Evolutionary conservation across 2,329 filamentous ascomycete species (phyloP).

Genomic region (Xylaria sp.): DNA sequence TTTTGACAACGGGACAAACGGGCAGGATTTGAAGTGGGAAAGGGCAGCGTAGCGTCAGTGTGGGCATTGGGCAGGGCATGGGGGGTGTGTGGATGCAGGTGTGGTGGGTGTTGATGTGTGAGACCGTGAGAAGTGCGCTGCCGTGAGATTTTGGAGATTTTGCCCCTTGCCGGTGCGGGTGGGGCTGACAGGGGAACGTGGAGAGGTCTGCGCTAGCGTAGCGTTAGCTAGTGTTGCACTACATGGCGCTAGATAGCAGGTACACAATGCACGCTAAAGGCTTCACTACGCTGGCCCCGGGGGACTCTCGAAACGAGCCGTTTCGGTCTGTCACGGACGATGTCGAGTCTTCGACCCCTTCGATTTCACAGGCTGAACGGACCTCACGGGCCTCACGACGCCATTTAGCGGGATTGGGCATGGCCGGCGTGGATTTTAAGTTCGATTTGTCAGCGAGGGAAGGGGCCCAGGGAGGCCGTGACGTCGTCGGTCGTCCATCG

Average conservation of each 20-base stretch:
- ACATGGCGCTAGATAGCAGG: background rate
- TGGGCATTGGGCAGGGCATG: no score
- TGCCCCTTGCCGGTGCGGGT: background rate
- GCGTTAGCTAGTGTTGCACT: background rate
- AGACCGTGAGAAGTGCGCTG: no score
- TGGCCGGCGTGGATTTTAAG: background rate
- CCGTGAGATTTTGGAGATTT: background rate
- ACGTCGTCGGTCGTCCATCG: background rate
- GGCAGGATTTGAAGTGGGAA: background rate
- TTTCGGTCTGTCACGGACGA: no score
- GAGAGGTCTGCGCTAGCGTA: background rate
- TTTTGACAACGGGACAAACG: background rate
- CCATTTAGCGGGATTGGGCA: background rate
- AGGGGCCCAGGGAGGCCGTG: background rate
- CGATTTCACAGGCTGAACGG: background rate
- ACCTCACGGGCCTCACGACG: no score
- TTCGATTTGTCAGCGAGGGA: background rate
- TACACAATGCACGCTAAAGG: background rate
- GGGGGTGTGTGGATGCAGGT: no score
- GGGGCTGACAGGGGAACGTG: background rate
- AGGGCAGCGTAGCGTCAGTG: no score
- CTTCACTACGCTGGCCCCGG: no score
- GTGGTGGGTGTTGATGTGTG: no score
- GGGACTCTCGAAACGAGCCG: no score
- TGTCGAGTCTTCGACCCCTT: background rate